A percentile compares a stretch with the other conserved stretches of the same genome.
These are phyloP conservation scores for Teratosphaeria viscida DNA, from an alignment of 2,329 filamentous ascomycete genomes.

Conservation along the genomic window DNA sequence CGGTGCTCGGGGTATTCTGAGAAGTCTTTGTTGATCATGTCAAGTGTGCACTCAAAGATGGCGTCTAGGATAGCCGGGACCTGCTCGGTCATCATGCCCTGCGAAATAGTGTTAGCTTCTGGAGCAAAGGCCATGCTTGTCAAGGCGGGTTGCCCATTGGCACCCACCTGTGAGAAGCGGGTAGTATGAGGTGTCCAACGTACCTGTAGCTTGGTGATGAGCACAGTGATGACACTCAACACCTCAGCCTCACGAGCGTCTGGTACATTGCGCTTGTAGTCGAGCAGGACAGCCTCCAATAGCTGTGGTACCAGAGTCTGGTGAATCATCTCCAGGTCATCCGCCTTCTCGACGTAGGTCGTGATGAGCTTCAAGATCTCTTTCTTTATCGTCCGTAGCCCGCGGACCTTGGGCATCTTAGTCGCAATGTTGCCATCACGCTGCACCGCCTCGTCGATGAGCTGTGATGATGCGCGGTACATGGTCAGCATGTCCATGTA, in stretches of 20 bases:
- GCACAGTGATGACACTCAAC: constrained; percentile 91
- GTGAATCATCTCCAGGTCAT: constrained; percentile 88
- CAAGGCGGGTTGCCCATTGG: background rate
- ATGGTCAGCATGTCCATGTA: constrained; percentile 98
- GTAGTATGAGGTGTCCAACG: constrained; percentile 48
- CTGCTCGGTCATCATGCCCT: constrained; percentile 96
- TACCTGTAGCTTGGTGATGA: constrained; percentile 93
- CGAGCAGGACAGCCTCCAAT: constrained; percentile 82
- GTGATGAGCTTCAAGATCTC: constrained; percentile 98
- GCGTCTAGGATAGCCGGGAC: constrained; percentile 97
- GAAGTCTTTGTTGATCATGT: constrained; percentile 99
- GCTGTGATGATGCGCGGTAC: constrained; percentile 92
- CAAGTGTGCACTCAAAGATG: constrained; percentile 93
- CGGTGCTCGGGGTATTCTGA: constrained; percentile 97
- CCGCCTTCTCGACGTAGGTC: constrained; percentile 95
- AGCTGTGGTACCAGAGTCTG: constrained; percentile 92
- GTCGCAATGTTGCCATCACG: constrained; percentile 85
- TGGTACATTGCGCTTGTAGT: constrained; percentile 95
- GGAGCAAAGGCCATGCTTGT: constrained; percentile 1
- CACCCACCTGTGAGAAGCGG: constrained; percentile 33
- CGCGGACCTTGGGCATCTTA: constrained; percentile 93
- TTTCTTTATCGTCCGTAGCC: constrained; percentile 95
- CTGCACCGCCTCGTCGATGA: constrained; percentile 88
- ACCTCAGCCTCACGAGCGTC: constrained; percentile 95
- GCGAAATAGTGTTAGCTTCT: constrained; percentile 20